Base-by-base conservation (phyloP, 345 rosid species). In the Sonneratia caseolaris region DNA sequence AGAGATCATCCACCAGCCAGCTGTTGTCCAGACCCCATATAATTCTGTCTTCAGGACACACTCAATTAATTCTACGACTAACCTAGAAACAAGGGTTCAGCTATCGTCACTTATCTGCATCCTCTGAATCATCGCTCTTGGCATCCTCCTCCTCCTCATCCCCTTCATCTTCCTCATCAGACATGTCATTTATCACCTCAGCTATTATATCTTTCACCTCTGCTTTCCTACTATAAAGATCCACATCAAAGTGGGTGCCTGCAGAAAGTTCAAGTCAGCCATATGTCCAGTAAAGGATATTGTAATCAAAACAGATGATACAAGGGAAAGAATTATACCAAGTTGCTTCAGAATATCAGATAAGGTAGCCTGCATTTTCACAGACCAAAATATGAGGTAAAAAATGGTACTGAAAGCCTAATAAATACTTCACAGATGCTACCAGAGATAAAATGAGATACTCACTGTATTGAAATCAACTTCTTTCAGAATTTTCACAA, bases 401-500 rank as follows among this genome's bases (percentile, higher is more conserved):
- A 24, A 27, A 70, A 66, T 16, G 62, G 47, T 35, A 32, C 35
- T 18, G 27, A 71, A 71, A 35, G 68, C 37, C 32, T 53, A 51
- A 36, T 70, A 55, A 27, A 27, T 27, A 27, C 49, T 72, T 10
- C 56, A 69, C 55, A 32, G 32, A 59, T 64, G 37, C n/a, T 72
- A 59, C 73, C 0, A 62, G 4, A 57, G 77, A 11, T 47, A 66
- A 38, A 57, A 36, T 59, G 24, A 68, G 59, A 70, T 61, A 59
- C 97, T 84, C 74, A 95, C 99, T 62, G 99, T 92, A 81, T 90
- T 89, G 85, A 95, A 95, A 85, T 95, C 97, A 71, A 92, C 99
- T 86, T 92, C 85, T 80, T 90, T 92, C 75, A 95, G 86, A 82
- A 89, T 89, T 73, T 82, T 83, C n/a, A 85, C 86, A 10, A 92